These are phyloP conservation scores for Artemisia annua DNA, from an alignment of 129 eudicot species.

Conservation along the genomic window DNA sequence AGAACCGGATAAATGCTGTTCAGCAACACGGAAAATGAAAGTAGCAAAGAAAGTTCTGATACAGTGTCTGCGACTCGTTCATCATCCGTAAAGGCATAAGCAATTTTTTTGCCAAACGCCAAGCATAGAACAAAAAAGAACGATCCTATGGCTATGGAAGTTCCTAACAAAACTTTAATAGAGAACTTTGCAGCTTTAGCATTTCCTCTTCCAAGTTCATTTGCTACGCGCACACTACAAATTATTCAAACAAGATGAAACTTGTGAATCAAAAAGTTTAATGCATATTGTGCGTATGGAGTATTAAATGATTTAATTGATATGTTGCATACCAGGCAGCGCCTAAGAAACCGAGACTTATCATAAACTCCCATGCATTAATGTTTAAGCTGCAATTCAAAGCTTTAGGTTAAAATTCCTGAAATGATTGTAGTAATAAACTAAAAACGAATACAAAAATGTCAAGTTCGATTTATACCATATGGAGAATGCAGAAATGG, in stretches of 20 bases:
- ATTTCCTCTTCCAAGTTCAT: constrained; percentile 90
- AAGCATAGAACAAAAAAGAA: constrained; percentile 63
- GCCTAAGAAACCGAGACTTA: constrained; percentile 79
- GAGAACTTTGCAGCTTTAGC: constrained; percentile 80
- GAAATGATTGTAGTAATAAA: neutral
- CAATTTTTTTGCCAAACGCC: constrained; percentile 55
- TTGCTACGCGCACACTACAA: constrained; percentile 78
- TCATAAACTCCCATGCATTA: constrained; percentile 72
- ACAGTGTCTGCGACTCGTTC: constrained; percentile 62
- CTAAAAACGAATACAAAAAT: neutral
- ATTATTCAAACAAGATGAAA: neutral
- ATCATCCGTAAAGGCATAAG: constrained; percentile 66
- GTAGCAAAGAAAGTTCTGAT: constrained; percentile 59
- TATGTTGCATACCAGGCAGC: constrained; percentile 65
- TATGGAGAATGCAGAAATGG: constrained; percentile 84
- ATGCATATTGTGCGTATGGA: neutral
- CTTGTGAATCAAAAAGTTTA: neutral
- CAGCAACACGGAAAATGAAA: constrained; percentile 72
- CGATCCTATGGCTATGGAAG: constrained; percentile 63
- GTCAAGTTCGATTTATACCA: constrained; percentile 36
- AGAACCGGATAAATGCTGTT: constrained; percentile 82
- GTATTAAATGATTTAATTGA: constrained; percentile 4
- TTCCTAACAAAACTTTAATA: constrained; percentile 62
- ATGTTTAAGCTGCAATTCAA: constrained; percentile 60
- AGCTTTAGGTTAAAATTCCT: neutral